Conservation (phyloP, 2,329 filamentous ascomycete genomes). For the Lomentospora prolificans region DNA sequence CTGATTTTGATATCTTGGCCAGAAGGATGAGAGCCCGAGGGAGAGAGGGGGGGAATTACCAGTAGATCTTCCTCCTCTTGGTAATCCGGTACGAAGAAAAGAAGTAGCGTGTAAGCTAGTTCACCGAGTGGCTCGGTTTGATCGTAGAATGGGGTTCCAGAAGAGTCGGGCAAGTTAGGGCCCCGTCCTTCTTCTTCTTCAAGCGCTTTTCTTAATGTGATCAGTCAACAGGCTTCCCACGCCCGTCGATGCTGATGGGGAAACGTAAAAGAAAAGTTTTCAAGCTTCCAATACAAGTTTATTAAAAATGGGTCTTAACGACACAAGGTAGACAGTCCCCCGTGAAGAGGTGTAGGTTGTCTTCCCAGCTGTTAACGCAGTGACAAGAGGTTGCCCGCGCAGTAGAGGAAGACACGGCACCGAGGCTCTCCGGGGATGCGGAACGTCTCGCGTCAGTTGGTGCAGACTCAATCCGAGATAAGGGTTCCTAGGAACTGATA, state of each 20-base stretch:
- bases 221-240: background rate
- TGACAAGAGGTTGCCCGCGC: background rate
- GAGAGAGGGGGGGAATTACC: background rate
- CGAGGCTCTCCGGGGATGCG: conserved; percentile 3
- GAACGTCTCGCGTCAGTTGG: background rate
- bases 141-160: background rate
- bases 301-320: background rate
- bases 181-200: background rate
- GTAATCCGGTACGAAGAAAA: background rate
- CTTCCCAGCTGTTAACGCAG: conserved; percentile 4
- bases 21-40: too few relatives aligned
- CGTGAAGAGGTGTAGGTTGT: background rate
- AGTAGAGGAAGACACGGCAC: conserved; percentile 5
- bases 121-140: background rate
- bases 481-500: background rate
- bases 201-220: background rate
- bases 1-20: too few relatives aligned
- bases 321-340: background rate
- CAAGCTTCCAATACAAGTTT: conserved; percentile 2
- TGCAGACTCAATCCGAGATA: background rate
- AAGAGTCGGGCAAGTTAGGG: background rate
- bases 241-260: background rate
- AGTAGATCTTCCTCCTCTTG: background rate
- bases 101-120: background rate
- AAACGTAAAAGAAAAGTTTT: background rate